phyloP scores from a whole-genome alignment of 805 yeast species.

The Cyberlindnera mississippiensis region DNA sequence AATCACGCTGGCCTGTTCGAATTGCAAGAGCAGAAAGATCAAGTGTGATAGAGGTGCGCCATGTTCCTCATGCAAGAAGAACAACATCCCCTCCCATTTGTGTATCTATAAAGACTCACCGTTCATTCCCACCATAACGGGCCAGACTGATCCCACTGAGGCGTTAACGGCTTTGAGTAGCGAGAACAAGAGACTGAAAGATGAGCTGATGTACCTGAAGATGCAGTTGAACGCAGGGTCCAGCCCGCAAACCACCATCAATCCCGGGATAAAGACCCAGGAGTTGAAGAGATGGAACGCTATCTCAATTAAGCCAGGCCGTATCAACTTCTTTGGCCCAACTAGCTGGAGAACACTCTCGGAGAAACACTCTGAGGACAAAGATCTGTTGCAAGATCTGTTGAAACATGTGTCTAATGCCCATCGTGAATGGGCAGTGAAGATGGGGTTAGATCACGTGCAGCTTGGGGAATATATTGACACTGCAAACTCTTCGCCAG shows the following conservation, averaged over 20 bases:
- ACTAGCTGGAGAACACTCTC: constrained; percentile 22
- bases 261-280: not conserved
- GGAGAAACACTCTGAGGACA: constrained; percentile 2
- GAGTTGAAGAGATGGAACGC: constrained; percentile 8
- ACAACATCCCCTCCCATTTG: constrained; percentile 21
- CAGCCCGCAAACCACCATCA: not conserved
- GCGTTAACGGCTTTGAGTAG: constrained; percentile 11
- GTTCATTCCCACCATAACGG: constrained; percentile 24
- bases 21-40: constrained; percentile 23
- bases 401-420: constrained; percentile 16
- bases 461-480: constrained; percentile 11
- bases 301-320: constrained; percentile 10
- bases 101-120: constrained; percentile 29
- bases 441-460: constrained; percentile 10
- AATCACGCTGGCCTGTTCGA: constrained; percentile 19
- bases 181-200: constrained; percentile 20
- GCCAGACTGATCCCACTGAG: constrained; percentile 10
- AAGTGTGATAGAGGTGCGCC: constrained; percentile 27
- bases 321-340: constrained; percentile 20
- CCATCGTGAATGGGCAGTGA: constrained; percentile 22
- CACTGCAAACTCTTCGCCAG: constrained; percentile 9
- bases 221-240: not conserved
- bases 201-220: constrained; percentile 15
- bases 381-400: constrained; percentile 13
- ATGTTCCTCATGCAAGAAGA: constrained; percentile 23